A percentile compares a stretch with the other conserved stretches of the same genome.
phyloP scores from a whole-genome alignment of 371 early-diverging fungal genomes.

The Mycotypha africana region DNA sequence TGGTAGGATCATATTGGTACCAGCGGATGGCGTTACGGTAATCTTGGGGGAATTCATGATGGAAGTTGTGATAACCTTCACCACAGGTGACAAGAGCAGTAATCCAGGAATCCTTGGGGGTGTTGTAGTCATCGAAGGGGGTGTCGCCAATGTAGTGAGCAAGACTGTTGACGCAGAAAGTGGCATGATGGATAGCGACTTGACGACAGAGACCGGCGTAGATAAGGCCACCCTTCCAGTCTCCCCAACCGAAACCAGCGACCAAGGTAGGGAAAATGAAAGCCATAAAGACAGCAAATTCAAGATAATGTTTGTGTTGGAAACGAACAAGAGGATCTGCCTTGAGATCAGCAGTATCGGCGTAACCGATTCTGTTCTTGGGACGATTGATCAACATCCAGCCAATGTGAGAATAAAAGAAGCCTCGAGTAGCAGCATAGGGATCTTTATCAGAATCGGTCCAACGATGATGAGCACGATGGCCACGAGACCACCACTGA shows the following conservation, averaged over 20 bases:
- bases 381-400: constrained; percentile 88
- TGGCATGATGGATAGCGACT: constrained; percentile 86
- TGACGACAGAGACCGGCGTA: constrained; percentile 79
- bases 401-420: constrained; percentile 83
- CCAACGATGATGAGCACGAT: constrained; percentile 86
- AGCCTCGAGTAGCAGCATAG: constrained; percentile 79
- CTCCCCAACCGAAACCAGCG: constrained; percentile 85
- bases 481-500: constrained; percentile 83
- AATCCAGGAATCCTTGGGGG: constrained; percentile 76
- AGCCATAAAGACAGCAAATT: constrained; percentile 65
- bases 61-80: constrained; percentile 88
- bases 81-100: constrained; percentile 80
- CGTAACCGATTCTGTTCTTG: constrained; percentile 64
- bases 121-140: constrained; percentile 75
- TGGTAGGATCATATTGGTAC: constrained; percentile 94
- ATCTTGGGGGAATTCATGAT: constrained; percentile 94
- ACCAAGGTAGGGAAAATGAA: constrained; percentile 79
- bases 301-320: constrained; percentile 81
- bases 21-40: constrained; percentile 90
- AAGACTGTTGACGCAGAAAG: constrained; percentile 91
- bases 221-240: constrained; percentile 85
- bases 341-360: constrained; percentile 82
- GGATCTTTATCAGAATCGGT: constrained; percentile 92
- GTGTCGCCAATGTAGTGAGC: constrained; percentile 78
- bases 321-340: constrained; percentile 69